These are phyloP conservation scores for Pythium dissotocum DNA, from an alignment of 352 stramenopile species.

Conservation along the genomic window DNA sequence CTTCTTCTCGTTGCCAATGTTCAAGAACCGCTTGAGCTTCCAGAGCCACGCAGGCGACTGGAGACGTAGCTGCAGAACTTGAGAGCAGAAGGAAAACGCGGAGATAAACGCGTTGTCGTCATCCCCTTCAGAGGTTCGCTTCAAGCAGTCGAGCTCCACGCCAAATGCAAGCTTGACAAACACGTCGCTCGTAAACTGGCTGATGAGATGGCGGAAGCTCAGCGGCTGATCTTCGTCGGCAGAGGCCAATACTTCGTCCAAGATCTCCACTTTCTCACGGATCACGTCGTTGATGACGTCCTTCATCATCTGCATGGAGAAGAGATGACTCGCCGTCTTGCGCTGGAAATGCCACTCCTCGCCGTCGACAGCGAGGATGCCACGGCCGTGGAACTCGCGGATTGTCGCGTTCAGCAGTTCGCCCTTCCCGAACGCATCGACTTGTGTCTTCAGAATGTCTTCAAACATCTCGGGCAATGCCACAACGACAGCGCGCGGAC, in stretches of 20 bases:
- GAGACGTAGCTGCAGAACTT: conserved; percentile 38
- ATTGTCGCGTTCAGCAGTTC: conserved; percentile 35
- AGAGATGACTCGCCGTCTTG: conserved; percentile 85
- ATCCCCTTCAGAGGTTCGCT: conserved; percentile 17
- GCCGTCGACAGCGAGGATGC: conserved; percentile 65
- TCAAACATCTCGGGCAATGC: conserved; percentile 37
- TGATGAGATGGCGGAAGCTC: conserved; percentile 40
- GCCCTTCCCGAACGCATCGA: conserved; percentile 62
- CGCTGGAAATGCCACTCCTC: conserved; percentile 60
- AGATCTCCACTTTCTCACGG: conserved; percentile 40
- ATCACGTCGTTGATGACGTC: no score
- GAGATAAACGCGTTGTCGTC: conserved; percentile 43
- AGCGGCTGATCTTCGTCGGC: conserved; percentile 12
- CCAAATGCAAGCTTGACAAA: conserved; percentile 79
- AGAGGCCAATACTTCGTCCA: conserved; percentile 14
- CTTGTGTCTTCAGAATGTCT: conserved; percentile 52
- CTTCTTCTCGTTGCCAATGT: conserved; percentile 35
- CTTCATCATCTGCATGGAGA: conserved; percentile 55
- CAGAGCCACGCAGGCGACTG: conserved; percentile 49
- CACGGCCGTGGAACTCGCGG: conserved; percentile 57
- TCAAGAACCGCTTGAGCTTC: conserved; percentile 42
- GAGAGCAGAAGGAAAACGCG: conserved; percentile 44
- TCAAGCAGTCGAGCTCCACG: conserved; percentile 46
- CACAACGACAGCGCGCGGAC: conserved; percentile 34
- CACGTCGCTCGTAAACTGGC: conserved; percentile 65